Conservation (phyloP, 169 alveolate genomes). For the Theileria equi region DNA sequence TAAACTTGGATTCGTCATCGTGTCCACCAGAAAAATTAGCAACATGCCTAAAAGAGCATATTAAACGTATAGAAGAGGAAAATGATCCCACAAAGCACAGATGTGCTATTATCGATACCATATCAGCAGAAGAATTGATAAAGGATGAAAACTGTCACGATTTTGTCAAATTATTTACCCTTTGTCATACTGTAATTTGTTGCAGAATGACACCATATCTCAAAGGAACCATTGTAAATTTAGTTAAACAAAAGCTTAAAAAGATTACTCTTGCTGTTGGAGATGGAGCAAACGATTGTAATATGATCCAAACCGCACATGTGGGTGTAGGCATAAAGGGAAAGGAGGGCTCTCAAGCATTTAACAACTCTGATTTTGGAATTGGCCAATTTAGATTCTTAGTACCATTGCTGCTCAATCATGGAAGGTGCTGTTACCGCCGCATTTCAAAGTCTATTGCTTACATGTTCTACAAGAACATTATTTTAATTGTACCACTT, state of each 20-base stretch:
- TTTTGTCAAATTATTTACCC: constrained; percentile 23
- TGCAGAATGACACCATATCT: constrained; percentile 62
- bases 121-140: constrained; percentile 6
- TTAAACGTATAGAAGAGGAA: constrained; percentile 1
- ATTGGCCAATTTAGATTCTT: constrained; percentile 84
- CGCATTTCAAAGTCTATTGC: constrained; percentile 91
- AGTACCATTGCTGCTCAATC: constrained; percentile 81
- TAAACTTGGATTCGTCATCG: constrained; percentile 32
- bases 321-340: constrained; percentile 98
- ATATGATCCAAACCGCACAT: constrained; percentile 97
- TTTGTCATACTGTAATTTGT: constrained; percentile 46
- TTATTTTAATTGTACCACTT: constrained; percentile 90
- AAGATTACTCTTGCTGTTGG: constrained; percentile 85
- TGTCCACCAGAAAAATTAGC: neutral
- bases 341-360: constrained; percentile 95
- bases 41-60: neutral
- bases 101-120: constrained; percentile 45
- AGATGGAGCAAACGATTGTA: constrained; percentile 99
- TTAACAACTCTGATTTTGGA: constrained; percentile 86
- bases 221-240: constrained; percentile 41
- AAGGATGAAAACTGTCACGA: constrained; percentile 11
- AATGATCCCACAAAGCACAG: constrained; percentile 19
- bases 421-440: constrained; percentile 89
- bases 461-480: constrained; percentile 95
- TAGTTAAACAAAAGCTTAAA: constrained; percentile 19